These are phyloP conservation scores for Dujonia santamariae DNA, from an alignment of 1,139 yeast species.

Conservation along the genomic window DNA sequence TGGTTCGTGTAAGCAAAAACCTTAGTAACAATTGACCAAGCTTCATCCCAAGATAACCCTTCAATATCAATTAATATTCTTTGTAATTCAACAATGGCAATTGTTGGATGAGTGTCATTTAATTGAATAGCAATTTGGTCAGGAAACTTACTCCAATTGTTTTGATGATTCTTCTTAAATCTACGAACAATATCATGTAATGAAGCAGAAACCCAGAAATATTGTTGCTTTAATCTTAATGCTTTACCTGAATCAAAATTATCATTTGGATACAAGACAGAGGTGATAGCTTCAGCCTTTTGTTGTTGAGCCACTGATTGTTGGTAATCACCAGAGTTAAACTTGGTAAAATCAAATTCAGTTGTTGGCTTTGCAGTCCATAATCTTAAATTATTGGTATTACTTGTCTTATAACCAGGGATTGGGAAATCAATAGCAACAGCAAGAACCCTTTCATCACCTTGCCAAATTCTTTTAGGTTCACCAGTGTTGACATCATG, in stretches of 20 bases:
- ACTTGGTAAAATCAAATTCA: constrained; percentile 89
- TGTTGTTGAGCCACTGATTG: constrained; percentile 84
- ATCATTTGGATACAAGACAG: constrained; percentile 90
- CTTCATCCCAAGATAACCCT: constrained; percentile 73
- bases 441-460: constrained; percentile 87
- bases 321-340: constrained; percentile 88
- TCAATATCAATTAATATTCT: constrained; percentile 84
- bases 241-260: constrained; percentile 91
- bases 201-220: constrained; percentile 96
- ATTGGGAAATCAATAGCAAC: constrained; percentile 93
- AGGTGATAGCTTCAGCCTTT: constrained; percentile 86
- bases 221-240: constrained; percentile 89
- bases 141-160: constrained; percentile 77
- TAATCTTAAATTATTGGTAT: constrained; percentile 84
- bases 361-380: constrained; percentile 91
- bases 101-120: constrained; percentile 93
- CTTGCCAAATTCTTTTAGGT: constrained; percentile 69
- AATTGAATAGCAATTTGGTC: constrained; percentile 89
- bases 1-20: constrained; percentile 94
- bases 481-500: constrained; percentile 50
- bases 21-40: constrained; percentile 78
- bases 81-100: constrained; percentile 87
- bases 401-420: constrained; percentile 82
- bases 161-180: constrained; percentile 71
- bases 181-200: constrained; percentile 89